Evolutionary conservation across 805 yeast species (phyloP), one percentile per base, ranked within the genome.

Genomic region (Grigorovia transvaalensis): DNA sequence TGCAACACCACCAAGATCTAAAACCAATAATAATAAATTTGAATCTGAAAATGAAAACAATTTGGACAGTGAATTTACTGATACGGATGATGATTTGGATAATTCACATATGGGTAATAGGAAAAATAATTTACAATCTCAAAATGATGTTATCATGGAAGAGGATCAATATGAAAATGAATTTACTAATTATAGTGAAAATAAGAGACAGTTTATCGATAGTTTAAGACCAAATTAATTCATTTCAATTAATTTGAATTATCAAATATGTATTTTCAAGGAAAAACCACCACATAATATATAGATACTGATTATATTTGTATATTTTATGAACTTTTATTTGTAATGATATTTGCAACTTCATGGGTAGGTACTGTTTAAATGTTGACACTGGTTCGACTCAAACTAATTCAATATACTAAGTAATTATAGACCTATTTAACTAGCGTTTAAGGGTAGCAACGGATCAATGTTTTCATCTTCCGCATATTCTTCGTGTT

Each of bases 121-220:
- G 13, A 38, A 38, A 13, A 38, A 38, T n/a, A 38, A 38, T 13
- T 38, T 38, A 15, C 9, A 15, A 7, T 38, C 15, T 18, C 42
- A 38, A 15, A 38, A 38, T 38, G 42, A 38, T 38, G 42, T 38
- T 15, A 71, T 71, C 15, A 64, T 65, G n/a, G 74, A 72, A 51
- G 76, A 72, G 51, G 76, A 72, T 55, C 74, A 71, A 52, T 72
- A 72, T 52, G 75, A 71, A 56, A 72, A 74, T 53, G 76, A 73
- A 48, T 74, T 72, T 49, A 73, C 79, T 1, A 75, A 74, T 55
- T 75, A 76, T 55, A 60, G 69, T 7, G 68, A 67, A 50, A 76
- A 69, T 55, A 75, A 72, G 56, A 66, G 71, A 56, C 71, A 70
- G 27, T 76, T 66, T 58, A 65, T 71, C 47, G 64, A 72, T 50